Base-by-base conservation (phyloP, 352 stramenopile genomes). In the Phytophthora crassamura region DNA sequence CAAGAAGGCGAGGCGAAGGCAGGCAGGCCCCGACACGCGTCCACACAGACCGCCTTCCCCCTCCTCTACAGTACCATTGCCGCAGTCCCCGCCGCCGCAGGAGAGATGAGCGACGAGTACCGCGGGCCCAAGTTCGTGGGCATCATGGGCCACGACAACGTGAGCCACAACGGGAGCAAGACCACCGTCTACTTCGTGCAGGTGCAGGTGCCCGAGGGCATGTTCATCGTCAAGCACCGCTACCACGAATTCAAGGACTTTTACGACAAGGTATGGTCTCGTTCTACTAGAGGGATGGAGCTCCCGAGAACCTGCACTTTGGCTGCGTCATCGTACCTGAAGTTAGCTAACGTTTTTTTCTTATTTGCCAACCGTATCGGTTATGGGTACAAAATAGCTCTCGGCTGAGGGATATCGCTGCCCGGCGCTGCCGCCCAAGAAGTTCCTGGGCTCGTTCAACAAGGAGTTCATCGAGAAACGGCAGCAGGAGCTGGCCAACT, bases 221-320 rank as follows among this genome's bases (percentile, higher is more conserved):
- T 91, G 84, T 93, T 79, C 67, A 76, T 95, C 35, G 87, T 95
- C 15, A 77, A 81, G 34, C 87, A 95, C 59, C 87, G 87, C 30
- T 95, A 95, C 73, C 87, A 95, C 68, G 84, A 95, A 56, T 95
- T 95, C 58, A 95, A 95, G 62, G 87, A 95, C 62, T 90, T 95
- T 41, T 76, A 91, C 75, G 87, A 95, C 72, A 89, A 86, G 72
- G 86, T 95, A 71, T 45, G 67, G n/a, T n/a, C 10, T 7, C 15
- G 16, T 34, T 20, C 8, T 4, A 5, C 18, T 5, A 18, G n/a
- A 18, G 3, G 40, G 1, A 6, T 14, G 45, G 46, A 51, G 45
- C 38, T 57, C 46, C 62, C 41, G 18, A 15, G 40, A 61, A 42
- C 40, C 43, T 43, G 25, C 42, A 56, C 46, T 41, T 28, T 53